Conservation (phyloP, 1,139 yeast species). For the Oligophagozyma castellii region DNA sequence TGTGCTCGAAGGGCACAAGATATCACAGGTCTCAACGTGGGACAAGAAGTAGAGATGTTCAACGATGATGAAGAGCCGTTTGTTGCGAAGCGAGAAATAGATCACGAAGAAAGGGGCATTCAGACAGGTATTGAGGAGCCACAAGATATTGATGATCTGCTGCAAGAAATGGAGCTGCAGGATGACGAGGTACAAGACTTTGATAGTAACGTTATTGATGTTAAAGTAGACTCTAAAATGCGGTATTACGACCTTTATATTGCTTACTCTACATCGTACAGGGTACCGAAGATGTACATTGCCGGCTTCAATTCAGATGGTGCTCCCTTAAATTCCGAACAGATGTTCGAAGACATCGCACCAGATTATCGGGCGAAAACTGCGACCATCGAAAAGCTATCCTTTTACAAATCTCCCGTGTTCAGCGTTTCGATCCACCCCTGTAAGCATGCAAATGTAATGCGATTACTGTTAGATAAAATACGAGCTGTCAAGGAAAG, state of each 20-base stretch:
- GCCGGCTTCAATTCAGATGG: conserved; percentile 82
- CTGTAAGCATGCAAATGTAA: conserved; percentile 87
- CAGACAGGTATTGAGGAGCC: not conserved
- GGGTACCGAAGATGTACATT: conserved; percentile 89
- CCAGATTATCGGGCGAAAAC: conserved; percentile 90
- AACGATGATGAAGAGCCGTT: conserved; percentile 28
- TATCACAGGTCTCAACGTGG: no score
- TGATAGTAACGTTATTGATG: conserved; percentile 12
- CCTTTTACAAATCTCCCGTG: conserved; percentile 55
- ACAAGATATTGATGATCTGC: conserved; percentile 31
- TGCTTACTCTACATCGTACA: conserved; percentile 83
- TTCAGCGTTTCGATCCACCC: conserved; percentile 92
- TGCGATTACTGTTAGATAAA: conserved; percentile 71
- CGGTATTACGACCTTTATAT: conserved; percentile 80
- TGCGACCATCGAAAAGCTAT: conserved; percentile 88
- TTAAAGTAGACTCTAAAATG: conserved; percentile 7
- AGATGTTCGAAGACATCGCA: conserved; percentile 90
- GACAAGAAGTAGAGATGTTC: conserved; percentile 36
- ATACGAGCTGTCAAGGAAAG: conserved; percentile 36
- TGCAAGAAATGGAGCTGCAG: conserved; percentile 28
- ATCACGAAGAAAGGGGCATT: conserved; percentile 5
- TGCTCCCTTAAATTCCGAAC: conserved; percentile 69
- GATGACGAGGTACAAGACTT: conserved; percentile 29
- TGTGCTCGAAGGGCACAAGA: conserved; percentile 62
- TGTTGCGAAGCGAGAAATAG: conserved; percentile 19